A percentile compares a stretch with the other conserved stretches of the same genome.
These are phyloP conservation scores for Globisporangium okanoganense DNA, from an alignment of 352 stramenopile genomes.

Conservation along the genomic window DNA sequence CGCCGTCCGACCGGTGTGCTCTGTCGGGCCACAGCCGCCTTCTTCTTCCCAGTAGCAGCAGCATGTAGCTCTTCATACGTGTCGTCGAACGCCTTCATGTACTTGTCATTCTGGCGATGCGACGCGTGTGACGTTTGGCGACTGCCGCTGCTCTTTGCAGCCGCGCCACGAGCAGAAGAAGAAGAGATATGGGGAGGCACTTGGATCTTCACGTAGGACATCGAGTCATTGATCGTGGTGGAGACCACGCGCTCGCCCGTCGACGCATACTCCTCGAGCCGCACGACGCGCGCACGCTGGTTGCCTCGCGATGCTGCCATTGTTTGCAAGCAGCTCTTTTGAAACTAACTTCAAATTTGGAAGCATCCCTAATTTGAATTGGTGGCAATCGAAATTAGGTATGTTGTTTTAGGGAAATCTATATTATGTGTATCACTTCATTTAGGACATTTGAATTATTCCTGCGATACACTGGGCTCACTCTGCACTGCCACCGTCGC, in stretches of 20 bases:
- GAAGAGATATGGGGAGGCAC: background rate
- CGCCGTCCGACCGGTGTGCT: background rate
- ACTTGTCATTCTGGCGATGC: constrained; percentile 68
- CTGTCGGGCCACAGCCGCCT: background rate
- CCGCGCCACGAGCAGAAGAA: background rate
- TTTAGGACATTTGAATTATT: background rate
- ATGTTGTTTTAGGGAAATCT: no score
- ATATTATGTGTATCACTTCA: no score
- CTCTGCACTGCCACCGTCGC: background rate
- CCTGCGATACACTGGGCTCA: constrained; percentile 6
- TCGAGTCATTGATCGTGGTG: constrained; percentile 13
- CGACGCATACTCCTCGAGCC: constrained; percentile 67
- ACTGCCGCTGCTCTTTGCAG: constrained; percentile 1
- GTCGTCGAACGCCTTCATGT: constrained; percentile 64
- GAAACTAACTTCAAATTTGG: background rate
- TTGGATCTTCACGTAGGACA: constrained; percentile 16
- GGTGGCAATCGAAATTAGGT: no score
- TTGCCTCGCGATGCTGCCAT: background rate
- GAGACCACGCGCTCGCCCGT: constrained; percentile 22
- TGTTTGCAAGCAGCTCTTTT: background rate
- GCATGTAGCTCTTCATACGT: constrained; percentile 40
- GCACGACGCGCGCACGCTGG: constrained; percentile 20
- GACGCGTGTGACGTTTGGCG: constrained; percentile 22
- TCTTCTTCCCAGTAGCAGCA: background rate
- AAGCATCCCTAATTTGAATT: no score